phyloP scores from a whole-genome alignment of 2,329 filamentous ascomycete genomes.

The Diaporthe longicolla region DNA sequence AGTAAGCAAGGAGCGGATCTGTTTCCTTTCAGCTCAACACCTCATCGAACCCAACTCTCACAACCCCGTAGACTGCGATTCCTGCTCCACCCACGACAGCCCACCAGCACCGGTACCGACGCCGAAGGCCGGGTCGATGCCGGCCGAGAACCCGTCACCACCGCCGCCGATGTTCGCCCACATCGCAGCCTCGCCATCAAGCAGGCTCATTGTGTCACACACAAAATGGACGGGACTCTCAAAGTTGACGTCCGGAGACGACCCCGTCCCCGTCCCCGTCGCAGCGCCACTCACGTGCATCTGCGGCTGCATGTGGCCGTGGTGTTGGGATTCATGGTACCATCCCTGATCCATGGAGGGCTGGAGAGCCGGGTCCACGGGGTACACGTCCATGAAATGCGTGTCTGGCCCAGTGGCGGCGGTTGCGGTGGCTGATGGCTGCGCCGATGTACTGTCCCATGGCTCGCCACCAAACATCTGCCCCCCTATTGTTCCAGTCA shows the following conservation, averaged over 20 bases:
- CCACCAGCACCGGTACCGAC: background rate
- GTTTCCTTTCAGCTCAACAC: background rate
- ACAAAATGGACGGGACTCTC: background rate
- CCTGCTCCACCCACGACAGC: background rate
- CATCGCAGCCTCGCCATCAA: slow-evolving; percentile 16
- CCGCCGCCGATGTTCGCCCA: slow-evolving; percentile 1
- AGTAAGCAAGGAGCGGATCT: too few species aligned
- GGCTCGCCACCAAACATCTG: background rate
- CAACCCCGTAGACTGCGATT: background rate
- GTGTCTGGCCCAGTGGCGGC: background rate
- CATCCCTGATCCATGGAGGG: background rate
- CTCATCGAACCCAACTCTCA: background rate
- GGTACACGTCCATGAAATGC: background rate
- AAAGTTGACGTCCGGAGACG: slow-evolving; percentile 12
- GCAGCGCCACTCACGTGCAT: too few species aligned
- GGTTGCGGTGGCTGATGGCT: background rate
- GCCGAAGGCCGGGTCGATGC: too few species aligned
- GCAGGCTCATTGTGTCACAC: slow-evolving; percentile 23
- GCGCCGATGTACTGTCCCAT: background rate
- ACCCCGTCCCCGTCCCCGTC: background rate
- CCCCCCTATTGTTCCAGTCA: background rate
- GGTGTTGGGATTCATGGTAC: background rate
- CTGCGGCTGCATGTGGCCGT: background rate
- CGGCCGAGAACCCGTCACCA: too few species aligned
- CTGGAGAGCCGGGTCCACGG: background rate